Conservation (phyloP, 495 filamentous ascomycete species). For the Penicillium paradoxum region DNA sequence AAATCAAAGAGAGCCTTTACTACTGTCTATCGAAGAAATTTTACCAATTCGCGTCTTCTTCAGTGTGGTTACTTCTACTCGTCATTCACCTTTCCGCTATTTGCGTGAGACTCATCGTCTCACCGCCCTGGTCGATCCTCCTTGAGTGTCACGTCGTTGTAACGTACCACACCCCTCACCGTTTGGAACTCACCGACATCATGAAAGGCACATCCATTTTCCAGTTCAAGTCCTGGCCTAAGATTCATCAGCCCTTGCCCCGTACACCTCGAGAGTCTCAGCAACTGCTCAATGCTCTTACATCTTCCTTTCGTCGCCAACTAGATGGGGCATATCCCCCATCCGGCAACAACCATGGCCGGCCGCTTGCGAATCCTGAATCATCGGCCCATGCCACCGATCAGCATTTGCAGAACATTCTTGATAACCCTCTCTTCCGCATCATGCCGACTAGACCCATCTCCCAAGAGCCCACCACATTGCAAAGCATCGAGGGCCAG, state of each 20-base stretch:
- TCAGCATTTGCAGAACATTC: constrained; percentile 48
- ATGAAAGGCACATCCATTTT: constrained; percentile 43
- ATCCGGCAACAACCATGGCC: constrained; percentile 18
- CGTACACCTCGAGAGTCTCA: constrained; percentile 59
- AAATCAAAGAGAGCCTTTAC: background rate
- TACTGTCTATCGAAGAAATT: no score
- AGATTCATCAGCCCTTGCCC: constrained; percentile 67
- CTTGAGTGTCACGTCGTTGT: background rate
- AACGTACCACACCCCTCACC: background rate
- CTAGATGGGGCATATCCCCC: constrained; percentile 62
- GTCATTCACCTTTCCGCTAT: constrained; percentile 3
- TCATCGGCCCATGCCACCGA: constrained; percentile 41
- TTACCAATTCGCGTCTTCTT: background rate
- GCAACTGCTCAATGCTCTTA: constrained; percentile 64
- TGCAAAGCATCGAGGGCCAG: constrained; percentile 9
- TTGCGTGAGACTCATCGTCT: background rate
- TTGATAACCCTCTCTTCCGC: constrained; percentile 63
- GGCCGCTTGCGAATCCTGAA: constrained; percentile 36
- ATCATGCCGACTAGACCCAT: constrained; percentile 26
- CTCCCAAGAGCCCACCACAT: constrained; percentile 8
- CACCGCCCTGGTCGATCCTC: constrained; percentile 7
- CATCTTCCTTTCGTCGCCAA: constrained; percentile 68
- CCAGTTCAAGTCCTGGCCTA: constrained; percentile 48
- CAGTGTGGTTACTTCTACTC: constrained; percentile 3
- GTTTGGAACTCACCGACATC: constrained; percentile 18